Conservation (phyloP, 139 green algal species). For the Edaphochlamys debaryana region DNA sequence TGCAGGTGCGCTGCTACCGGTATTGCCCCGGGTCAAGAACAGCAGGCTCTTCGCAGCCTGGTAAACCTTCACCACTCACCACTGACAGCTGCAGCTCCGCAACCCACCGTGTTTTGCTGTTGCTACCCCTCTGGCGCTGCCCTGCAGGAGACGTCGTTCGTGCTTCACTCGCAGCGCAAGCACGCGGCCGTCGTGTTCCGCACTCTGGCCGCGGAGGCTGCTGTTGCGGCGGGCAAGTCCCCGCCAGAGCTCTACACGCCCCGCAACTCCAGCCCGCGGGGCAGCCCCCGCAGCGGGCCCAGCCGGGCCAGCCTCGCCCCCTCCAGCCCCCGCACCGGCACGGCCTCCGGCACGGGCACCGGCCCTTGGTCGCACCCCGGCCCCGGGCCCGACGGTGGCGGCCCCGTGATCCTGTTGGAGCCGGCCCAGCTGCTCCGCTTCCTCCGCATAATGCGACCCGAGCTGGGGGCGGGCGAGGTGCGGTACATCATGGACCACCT, state of each 20-base stretch:
- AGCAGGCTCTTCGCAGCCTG: no score
- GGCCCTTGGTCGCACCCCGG: no score
- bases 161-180: conserved; percentile 24
- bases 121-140: no score
- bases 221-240: background rate
- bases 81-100: no score
- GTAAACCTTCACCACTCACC: no score
- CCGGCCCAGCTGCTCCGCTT: conserved; percentile 43
- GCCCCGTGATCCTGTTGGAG: conserved; percentile 31
- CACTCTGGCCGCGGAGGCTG: conserved; percentile 14
- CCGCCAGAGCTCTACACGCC: background rate
- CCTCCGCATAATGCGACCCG: conserved; percentile 44
- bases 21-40: no score
- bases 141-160: conserved; percentile 36
- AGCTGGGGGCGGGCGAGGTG: conserved; percentile 25
- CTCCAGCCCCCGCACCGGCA: no score
- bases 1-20: conserved; percentile 37
- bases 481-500: conserved; percentile 33
- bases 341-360: no score
- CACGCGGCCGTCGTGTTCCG: conserved; percentile 14
- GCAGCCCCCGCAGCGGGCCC: no score
- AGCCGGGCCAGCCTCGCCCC: no score
- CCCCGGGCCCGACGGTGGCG: background rate
- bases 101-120: no score
- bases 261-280: no score